Evolutionary conservation across 371 early-diverging fungal genomes (phyloP).

Genomic region (Saksenaea oblongispora): DNA sequence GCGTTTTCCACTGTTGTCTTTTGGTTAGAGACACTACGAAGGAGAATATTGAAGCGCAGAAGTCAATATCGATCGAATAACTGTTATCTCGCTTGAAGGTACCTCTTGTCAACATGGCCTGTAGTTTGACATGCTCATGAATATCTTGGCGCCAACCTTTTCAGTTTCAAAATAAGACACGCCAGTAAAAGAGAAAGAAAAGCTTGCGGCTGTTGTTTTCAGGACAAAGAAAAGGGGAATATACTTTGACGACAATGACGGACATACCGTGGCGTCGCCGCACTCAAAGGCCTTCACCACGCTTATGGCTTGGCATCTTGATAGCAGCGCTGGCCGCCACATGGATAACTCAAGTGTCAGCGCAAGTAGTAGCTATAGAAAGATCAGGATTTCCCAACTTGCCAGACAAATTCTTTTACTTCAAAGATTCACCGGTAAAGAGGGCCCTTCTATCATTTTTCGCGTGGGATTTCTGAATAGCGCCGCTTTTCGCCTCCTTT

Average conservation of each 20-base stretch:
- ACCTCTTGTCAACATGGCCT: neutral
- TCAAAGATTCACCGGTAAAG: slow-evolving; percentile 68
- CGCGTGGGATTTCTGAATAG: neutral
- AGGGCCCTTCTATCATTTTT: neutral
- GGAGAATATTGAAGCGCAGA: neutral
- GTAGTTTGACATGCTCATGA: neutral
- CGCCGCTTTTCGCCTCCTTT: neutral
- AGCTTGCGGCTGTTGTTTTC: neutral
- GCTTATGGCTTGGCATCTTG: slow-evolving; percentile 12
- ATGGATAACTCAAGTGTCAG: slow-evolving; percentile 11
- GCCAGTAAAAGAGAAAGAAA: neutral
- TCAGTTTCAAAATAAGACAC: neutral
- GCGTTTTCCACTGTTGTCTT: too few species aligned
- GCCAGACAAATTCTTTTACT: slow-evolving; percentile 65
- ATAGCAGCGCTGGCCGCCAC: slow-evolving; percentile 17
- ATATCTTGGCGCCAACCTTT: slow-evolving; percentile 1
- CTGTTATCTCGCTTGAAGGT: neutral
- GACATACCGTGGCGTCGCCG: slow-evolving; percentile 9
- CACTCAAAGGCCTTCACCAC: slow-evolving; percentile 1
- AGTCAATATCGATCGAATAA: neutral
- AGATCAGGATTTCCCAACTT: slow-evolving; percentile 47
- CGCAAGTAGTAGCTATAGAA: slow-evolving; percentile 27
- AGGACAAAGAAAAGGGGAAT: neutral
- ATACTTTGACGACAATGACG: slow-evolving; percentile 9
- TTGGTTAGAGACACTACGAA: too few species aligned